Conservation (phyloP, 371 early-diverging fungal genomes). For the Umbelopsis sp. region DNA sequence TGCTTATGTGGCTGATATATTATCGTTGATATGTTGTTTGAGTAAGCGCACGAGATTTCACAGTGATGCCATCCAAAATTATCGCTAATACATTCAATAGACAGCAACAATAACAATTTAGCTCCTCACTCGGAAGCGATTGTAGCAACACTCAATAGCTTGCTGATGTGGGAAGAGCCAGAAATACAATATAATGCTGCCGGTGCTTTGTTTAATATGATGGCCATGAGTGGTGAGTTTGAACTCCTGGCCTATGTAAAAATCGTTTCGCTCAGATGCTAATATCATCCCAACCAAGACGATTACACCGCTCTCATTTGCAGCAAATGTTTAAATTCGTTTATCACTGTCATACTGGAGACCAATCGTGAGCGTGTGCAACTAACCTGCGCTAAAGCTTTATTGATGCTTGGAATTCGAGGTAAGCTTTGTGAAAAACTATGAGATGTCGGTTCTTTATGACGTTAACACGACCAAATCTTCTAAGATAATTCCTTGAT, state of each 20-base stretch:
- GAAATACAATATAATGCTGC: constrained; percentile 53
- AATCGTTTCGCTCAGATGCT: background rate
- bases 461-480: background rate
- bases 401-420: constrained; percentile 40
- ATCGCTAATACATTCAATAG: background rate
- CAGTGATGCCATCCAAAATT: background rate
- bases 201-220: constrained; percentile 49
- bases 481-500: constrained; percentile 32
- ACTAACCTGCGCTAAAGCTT: constrained; percentile 42
- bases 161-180: constrained; percentile 39
- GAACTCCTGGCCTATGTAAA: background rate
- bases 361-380: constrained; percentile 45
- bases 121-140: constrained; percentile 21
- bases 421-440: constrained; percentile 24
- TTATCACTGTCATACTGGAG: constrained; percentile 30
- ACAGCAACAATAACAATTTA: constrained; percentile 1
- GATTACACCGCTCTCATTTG: constrained; percentile 39
- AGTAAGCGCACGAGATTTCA: constrained; percentile 28
- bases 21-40: constrained; percentile 52
- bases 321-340: constrained; percentile 38
- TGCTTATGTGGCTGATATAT: constrained; percentile 43
- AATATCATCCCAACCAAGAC: constrained; percentile 24
- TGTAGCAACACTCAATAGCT: constrained; percentile 34
- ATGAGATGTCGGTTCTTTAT: background rate
- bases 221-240: constrained; percentile 44